Conservation (phyloP, 495 filamentous ascomycete genomes). For the Daldinia vernicosa region DNA sequence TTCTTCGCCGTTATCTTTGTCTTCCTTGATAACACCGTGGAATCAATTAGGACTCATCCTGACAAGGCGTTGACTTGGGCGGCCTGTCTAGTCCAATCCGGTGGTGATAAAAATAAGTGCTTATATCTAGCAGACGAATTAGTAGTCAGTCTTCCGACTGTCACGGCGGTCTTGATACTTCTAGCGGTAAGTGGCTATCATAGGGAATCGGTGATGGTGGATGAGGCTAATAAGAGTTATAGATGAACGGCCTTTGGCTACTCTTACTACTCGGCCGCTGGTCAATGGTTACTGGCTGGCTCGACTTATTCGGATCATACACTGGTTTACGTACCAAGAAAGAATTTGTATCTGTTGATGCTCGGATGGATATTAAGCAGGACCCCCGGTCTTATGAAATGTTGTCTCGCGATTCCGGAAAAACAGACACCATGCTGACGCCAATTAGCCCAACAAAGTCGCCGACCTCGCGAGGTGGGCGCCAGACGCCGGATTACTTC, state of each 20-base stretch:
- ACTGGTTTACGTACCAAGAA: slow-evolving; percentile 54
- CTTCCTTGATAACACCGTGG: slow-evolving; percentile 75
- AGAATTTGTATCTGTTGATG: slow-evolving; percentile 92
- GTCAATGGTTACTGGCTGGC: slow-evolving; percentile 86
- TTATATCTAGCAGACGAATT: slow-evolving; percentile 63
- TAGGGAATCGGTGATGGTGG: neutral
- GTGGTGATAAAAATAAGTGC: slow-evolving; percentile 73
- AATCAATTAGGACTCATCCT: slow-evolving; percentile 62
- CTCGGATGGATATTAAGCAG: slow-evolving; percentile 67
- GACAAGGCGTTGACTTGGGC: slow-evolving; percentile 69
- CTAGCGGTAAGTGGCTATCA: slow-evolving; percentile 68
- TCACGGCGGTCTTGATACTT: slow-evolving; percentile 82
- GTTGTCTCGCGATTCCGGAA: slow-evolving; percentile 66
- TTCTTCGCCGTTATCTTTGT: slow-evolving; percentile 93
- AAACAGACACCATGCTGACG: slow-evolving; percentile 56
- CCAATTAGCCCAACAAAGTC: slow-evolving; percentile 55
- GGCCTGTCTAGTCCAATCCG: slow-evolving; percentile 67
- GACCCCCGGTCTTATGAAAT: slow-evolving; percentile 84
- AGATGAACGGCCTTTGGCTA: slow-evolving; percentile 87
- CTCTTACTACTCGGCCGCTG: slow-evolving; percentile 80
- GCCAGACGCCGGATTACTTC: slow-evolving; percentile 60
- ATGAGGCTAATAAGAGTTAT: slow-evolving; percentile 31
- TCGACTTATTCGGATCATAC: slow-evolving; percentile 64
- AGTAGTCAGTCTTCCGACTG: slow-evolving; percentile 75
- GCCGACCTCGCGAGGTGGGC: slow-evolving; percentile 48